A percentile compares a stretch with the other conserved stretches of the same genome.
phyloP scores from a whole-genome alignment of 2,329 filamentous ascomycete species.

The Blastomyces parvus region DNA sequence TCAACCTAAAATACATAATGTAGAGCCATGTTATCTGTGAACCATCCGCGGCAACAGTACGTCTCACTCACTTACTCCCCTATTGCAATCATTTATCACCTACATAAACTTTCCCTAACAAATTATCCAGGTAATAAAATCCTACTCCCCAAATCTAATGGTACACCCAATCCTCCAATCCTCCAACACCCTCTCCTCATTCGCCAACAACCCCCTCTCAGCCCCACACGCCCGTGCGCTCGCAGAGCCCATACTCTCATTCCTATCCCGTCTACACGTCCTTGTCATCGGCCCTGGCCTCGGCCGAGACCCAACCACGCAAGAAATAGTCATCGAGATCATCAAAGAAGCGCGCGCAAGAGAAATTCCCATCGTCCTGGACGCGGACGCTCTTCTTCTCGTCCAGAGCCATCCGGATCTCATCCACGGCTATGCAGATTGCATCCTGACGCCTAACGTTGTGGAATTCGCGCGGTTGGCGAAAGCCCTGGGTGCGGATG shows the following conservation, averaged over 20 bases:
- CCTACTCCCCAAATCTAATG: conserved; percentile 97
- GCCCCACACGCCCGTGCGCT: conserved; percentile 50
- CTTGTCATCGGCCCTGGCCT: conserved; percentile 88
- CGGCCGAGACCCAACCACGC: conserved; percentile 81
- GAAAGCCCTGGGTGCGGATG: conserved; percentile 60
- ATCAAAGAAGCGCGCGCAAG: conserved; percentile 66
- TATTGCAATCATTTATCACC: neutral
- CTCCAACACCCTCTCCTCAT: conserved; percentile 42
- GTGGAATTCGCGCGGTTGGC: conserved; percentile 83
- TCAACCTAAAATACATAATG: conserved; percentile 15
- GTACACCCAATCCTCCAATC: conserved; percentile 93
- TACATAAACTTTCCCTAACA: neutral
- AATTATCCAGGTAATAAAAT: conserved; percentile 76
- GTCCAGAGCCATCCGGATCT: conserved; percentile 67
- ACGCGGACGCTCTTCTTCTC: conserved; percentile 78
- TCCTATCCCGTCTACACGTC: conserved; percentile 81
- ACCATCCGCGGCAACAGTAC: conserved; percentile 59
- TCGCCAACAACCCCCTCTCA: conserved; percentile 33
- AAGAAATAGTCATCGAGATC: conserved; percentile 70
- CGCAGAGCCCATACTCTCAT: conserved; percentile 59
- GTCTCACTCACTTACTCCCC: conserved; percentile 7
- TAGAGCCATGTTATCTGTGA: conserved; percentile 87
- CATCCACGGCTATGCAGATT: conserved; percentile 69
- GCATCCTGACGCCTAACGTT: conserved; percentile 88
- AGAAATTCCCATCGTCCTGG: conserved; percentile 70